phyloP scores from a whole-genome alignment of 148 eudicot species.

The Rheum nobile region DNA sequence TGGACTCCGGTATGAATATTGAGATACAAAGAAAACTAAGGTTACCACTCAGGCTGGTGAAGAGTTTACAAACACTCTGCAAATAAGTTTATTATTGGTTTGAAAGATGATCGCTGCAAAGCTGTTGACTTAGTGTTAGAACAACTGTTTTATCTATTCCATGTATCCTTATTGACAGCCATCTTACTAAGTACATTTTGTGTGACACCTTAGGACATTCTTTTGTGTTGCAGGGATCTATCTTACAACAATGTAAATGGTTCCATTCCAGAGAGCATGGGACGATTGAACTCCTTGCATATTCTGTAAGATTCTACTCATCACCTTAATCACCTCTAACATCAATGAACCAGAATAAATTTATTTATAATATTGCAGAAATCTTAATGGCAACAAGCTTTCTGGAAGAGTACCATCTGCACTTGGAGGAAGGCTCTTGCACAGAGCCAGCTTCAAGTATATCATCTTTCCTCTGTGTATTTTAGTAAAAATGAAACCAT shows the following conservation, averaged over 20 bases:
- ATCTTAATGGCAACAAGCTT: slow-evolving; percentile 85
- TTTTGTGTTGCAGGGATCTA: slow-evolving; percentile 60
- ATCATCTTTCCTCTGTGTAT: slow-evolving; percentile 11
- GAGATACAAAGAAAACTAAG: background rate
- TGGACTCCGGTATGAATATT: background rate
- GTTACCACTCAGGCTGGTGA: background rate
- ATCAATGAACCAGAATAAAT: slow-evolving; percentile 1
- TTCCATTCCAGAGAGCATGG: slow-evolving; percentile 81
- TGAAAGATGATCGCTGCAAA: background rate
- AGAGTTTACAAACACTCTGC: background rate
- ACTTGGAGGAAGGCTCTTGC: slow-evolving; percentile 86
- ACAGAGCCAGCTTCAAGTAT: slow-evolving; percentile 97
- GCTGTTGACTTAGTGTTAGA: background rate
- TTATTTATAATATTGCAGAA: slow-evolving; percentile 28
- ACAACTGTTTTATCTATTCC: background rate
- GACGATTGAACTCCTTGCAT: slow-evolving; percentile 54
- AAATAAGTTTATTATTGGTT: background rate
- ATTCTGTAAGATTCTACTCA: slow-evolving; percentile 51
- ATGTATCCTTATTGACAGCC: background rate
- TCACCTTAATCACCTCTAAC: background rate
- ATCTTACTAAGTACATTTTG: background rate
- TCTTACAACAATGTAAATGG: slow-evolving; percentile 86
- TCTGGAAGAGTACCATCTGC: slow-evolving; percentile 80
- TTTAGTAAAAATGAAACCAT: background rate
- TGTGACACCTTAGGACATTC: background rate